These are phyloP conservation scores for Crithidia sp. DNA, from an alignment of 208 protist species.

Conservation along the genomic window DNA sequence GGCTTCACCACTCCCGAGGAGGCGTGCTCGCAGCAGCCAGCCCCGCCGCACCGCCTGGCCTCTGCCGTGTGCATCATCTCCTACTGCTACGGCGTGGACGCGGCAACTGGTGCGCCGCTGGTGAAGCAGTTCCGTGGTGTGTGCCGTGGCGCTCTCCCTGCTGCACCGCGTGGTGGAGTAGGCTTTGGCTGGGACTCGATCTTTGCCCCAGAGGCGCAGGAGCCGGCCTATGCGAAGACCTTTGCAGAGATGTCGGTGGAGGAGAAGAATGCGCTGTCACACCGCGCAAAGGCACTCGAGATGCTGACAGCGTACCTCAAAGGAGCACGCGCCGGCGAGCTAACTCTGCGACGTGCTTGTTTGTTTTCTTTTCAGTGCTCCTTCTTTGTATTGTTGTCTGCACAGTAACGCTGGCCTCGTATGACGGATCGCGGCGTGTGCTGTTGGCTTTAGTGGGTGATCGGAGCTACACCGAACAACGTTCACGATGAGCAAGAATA, in stretches of 20 bases:
- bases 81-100: slow-evolving; percentile 33
- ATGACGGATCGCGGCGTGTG: no score
- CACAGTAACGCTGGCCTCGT: no score
- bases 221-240: slow-evolving; percentile 58
- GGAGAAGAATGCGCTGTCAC: slow-evolving; percentile 96
- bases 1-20: slow-evolving; percentile 62
- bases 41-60: slow-evolving; percentile 49
- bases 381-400: not conserved
- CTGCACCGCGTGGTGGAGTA: slow-evolving; percentile 61
- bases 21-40: slow-evolving; percentile 30
- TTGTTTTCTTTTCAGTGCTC: not conserved
- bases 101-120: slow-evolving; percentile 13
- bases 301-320: slow-evolving; percentile 44
- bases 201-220: slow-evolving; percentile 89
- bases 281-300: slow-evolving; percentile 86
- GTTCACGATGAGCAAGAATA: no score
- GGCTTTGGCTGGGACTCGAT: slow-evolving; percentile 97
- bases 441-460: no score
- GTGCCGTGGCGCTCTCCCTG: slow-evolving; percentile 70
- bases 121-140: slow-evolving; percentile 77
- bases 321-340: not conserved
- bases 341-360: not conserved
- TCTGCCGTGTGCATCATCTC: slow-evolving; percentile 84
- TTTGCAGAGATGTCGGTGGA: slow-evolving; percentile 88
- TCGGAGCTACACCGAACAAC: no score